phyloP scores from a whole-genome alignment of 208 protist genomes.

The Entamoeba dispar region DNA sequence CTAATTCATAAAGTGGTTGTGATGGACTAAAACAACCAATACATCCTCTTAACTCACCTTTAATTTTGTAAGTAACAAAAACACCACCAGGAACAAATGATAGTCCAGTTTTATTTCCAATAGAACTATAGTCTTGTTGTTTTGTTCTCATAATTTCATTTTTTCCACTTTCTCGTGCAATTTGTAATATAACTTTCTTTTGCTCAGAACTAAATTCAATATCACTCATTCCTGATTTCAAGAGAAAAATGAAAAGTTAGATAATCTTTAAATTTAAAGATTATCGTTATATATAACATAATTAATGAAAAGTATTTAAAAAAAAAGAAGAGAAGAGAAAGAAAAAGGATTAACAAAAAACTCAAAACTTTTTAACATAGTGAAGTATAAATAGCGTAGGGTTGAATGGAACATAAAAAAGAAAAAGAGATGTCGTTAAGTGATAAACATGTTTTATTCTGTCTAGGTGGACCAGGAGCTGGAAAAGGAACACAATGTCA shows the following conservation, averaged over 20 bases:
- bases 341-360: too few species aligned
- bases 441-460: conserved; percentile 7
- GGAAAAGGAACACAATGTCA: conserved; percentile 40
- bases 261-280: too few species aligned
- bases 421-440: too few species aligned
- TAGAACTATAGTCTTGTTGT: background rate
- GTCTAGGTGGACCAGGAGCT: conserved; percentile 31
- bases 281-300: too few species aligned
- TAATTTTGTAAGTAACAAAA: background rate
- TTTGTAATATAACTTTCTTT: background rate
- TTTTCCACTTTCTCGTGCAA: background rate
- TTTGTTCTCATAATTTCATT: background rate
- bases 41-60: background rate
- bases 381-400: too few species aligned
- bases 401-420: too few species aligned
- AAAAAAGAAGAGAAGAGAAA: too few species aligned
- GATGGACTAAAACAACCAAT: background rate
- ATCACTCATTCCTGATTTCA: background rate
- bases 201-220: background rate
- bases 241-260: too few species aligned
- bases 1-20: background rate
- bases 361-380: too few species aligned
- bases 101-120: background rate
- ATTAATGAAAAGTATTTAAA: too few species aligned
- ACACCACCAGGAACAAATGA: background rate